Percentiles rank a stretch among this genome's conserved stretches.
Conservation (phyloP, 768 basidiomycete genomes). For the Leccinum broughii region DNA sequence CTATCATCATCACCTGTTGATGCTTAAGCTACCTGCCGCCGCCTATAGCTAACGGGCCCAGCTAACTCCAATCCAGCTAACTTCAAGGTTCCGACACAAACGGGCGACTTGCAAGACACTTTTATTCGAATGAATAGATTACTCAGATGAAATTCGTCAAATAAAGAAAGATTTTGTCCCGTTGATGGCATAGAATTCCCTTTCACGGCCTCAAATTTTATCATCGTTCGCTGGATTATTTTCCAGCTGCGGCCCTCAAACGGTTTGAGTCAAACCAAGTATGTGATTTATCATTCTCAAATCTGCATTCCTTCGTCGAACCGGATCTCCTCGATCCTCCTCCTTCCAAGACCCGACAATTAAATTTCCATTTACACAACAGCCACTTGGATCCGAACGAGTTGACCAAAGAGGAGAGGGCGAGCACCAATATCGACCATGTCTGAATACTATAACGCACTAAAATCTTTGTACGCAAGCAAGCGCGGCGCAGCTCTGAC, state of each 20-base stretch:
- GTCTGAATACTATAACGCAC: background rate
- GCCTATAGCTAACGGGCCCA: background rate
- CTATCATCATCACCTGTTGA: background rate
- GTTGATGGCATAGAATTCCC: background rate
- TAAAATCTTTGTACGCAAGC: background rate
- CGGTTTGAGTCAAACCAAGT: background rate
- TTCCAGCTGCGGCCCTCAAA: background rate
- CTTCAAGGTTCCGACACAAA: background rate
- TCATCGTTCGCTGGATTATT: background rate
- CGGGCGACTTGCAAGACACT: background rate
- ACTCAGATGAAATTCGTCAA: background rate
- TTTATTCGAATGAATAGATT: background rate
- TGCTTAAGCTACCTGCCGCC: background rate
- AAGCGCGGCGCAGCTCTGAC: background rate
- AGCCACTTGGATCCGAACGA: background rate
- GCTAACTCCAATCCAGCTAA: background rate
- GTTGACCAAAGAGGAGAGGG: background rate
- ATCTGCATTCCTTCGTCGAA: background rate
- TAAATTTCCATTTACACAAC: background rate
- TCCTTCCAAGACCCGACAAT: background rate
- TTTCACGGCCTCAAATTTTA: background rate
- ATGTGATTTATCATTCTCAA: background rate
- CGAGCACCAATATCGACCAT: background rate
- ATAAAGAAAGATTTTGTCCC: background rate
- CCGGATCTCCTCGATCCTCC: constrained; percentile 3